A percentile compares a stretch with the other conserved stretches of the same genome.
These are phyloP conservation scores for Termitomyces sp. DNA, from an alignment of 768 basidiomycete species.

Conservation along the genomic window DNA sequence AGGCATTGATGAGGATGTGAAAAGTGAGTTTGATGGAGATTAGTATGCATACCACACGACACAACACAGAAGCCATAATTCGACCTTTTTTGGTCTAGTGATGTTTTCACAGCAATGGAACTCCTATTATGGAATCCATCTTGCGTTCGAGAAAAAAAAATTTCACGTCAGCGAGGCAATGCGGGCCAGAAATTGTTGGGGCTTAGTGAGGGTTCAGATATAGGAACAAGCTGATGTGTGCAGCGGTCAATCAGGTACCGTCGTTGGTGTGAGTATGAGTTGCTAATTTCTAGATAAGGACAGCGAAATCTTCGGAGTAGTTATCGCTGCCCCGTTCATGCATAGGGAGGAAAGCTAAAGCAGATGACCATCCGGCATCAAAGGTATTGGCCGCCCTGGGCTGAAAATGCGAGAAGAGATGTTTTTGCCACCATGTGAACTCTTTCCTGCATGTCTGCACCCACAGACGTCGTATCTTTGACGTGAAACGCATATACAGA, in stretches of 20 bases:
- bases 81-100: neutral
- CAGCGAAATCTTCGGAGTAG: neutral
- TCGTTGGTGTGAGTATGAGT: neutral
- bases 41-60: neutral
- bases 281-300: neutral
- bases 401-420: neutral
- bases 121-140: neutral
- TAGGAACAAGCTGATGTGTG: neutral
- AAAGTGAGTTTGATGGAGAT: no score
- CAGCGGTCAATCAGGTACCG: neutral
- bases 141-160: neutral
- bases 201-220: neutral
- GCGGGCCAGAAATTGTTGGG: neutral
- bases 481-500: neutral
- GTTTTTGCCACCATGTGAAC: neutral
- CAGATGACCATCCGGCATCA: neutral
- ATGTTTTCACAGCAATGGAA: neutral
- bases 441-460: neutral
- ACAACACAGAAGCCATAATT: neutral
- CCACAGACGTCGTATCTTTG: neutral
- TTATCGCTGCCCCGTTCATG: neutral
- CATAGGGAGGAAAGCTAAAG: no score
- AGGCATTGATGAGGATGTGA: no score
- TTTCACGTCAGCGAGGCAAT: neutral
- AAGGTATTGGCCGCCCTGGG: neutral